Base-by-base conservation (phyloP, 768 basidiomycete species). In the Tricholoma matsutake region DNA sequence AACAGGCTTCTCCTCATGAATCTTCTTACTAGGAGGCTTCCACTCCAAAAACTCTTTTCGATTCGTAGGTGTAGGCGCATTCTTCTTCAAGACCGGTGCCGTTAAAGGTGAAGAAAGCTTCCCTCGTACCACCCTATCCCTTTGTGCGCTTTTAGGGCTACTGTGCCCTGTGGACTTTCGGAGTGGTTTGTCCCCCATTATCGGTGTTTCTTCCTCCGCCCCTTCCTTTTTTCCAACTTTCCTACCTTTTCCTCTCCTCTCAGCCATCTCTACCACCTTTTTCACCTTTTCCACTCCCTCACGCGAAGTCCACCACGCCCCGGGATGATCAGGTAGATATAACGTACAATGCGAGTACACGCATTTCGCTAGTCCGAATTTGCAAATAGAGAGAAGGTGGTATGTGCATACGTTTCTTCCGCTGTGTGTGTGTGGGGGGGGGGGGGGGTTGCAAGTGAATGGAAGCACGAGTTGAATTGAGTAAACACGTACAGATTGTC, bases 341-440 rank as follows among this genome's bases (percentile, higher is more conserved):
- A 69, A 72, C 8, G 75, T 73, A 16, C 14, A 28, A 63, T 82
- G 81, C 41, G 73, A 64, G 59, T 82, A 81, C 6, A 70, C 68
- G 63, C 80, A 82, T 35, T 70, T 71, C 13, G 64, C 52, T 9
- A 64, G 68, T 32, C 75, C 73, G 61, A 77, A 81, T 58, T 72
- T 75, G 72, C 81, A 81, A 0, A 63, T 39, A 11, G 70, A 73
- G 8, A 81, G 67, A 16, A 82, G 66, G 63, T 72, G 76, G 66
- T 74, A 76, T 32, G 74, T 52, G 65, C 81, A 83, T n/a, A 83
- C 80, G 45, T 83, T 87, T 56, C 77, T 76, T 1, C 85, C 84
- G 1, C 85, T 86, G 59, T 14, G 29, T 18, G 56, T 58, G 34
- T 34, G 6, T 18, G 10, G 6, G 54, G 58, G 8, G 16, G 22